Evolutionary conservation across 73 alveolate species (phyloP).

Genomic region (Diophrys appendiculata): DNA sequence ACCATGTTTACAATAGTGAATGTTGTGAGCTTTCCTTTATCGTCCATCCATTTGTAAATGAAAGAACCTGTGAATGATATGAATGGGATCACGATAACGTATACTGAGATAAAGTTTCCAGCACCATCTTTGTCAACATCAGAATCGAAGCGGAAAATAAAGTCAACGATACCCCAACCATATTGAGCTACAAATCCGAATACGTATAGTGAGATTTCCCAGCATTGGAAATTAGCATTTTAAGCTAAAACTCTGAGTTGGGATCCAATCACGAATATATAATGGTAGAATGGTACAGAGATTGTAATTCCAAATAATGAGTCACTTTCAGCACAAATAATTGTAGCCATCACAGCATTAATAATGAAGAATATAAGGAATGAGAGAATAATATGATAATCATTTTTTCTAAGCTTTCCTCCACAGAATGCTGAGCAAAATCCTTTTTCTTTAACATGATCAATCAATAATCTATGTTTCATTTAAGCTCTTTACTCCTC

Average conservation of each 20-base stretch:
- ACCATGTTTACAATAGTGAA: slow-evolving; percentile 19
- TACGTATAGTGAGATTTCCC: slow-evolving; percentile 23
- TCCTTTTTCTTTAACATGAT: slow-evolving; percentile 34
- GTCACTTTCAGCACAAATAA: slow-evolving; percentile 17
- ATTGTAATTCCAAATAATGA: slow-evolving; percentile 39
- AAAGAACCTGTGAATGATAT: slow-evolving; percentile 23
- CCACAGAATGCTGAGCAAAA: slow-evolving; percentile 49
- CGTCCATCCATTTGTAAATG: slow-evolving; percentile 56
- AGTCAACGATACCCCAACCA: slow-evolving; percentile 52
- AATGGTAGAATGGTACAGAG: slow-evolving; percentile 50
- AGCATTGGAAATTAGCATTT: slow-evolving; percentile 22
- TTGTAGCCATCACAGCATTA: slow-evolving; percentile 27
- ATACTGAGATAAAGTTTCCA: slow-evolving; percentile 51
- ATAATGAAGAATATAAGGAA: slow-evolving; percentile 16
- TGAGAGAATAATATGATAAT: slow-evolving; percentile 41
- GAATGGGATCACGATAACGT: slow-evolving; percentile 66
- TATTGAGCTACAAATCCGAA: slow-evolving; percentile 8
- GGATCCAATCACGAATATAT: slow-evolving; percentile 24
- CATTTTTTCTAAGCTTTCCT: slow-evolving; percentile 53
- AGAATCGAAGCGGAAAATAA: slow-evolving; percentile 32
- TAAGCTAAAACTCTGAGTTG: slow-evolving; percentile 21
- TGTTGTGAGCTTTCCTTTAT: slow-evolving; percentile 30
- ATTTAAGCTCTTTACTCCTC: slow-evolving; percentile 5
- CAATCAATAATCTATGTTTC: slow-evolving; percentile 28
- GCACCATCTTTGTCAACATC: slow-evolving; percentile 15